A percentile compares a stretch with the other conserved stretches of the same genome.
Evolutionary conservation across 768 basidiomycete genomes (phyloP).

Genomic region (Imleria badia): DNA sequence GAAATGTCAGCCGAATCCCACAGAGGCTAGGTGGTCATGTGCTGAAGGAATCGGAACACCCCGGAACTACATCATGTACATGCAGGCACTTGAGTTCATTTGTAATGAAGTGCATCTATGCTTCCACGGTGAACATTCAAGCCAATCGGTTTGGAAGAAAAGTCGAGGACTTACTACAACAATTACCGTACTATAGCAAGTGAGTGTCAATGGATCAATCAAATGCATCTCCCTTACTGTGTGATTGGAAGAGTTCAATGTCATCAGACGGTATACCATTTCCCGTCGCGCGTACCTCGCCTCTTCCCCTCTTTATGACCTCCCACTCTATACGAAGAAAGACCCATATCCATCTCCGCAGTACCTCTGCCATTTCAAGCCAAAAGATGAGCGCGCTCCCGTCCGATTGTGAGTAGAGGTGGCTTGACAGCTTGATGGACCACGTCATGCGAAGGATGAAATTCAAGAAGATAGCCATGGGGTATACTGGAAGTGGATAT

Average conservation of each 20-base stretch:
- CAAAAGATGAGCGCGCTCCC: slow-evolving; percentile 83
- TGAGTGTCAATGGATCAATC: slow-evolving; percentile 15
- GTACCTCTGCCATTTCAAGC: slow-evolving; percentile 86
- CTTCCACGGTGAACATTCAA: slow-evolving; percentile 7
- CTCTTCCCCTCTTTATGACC: slow-evolving; percentile 56
- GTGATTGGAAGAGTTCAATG: slow-evolving; percentile 14
- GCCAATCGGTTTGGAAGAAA: neutral
- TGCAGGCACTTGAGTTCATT: neutral
- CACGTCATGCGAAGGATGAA: slow-evolving; percentile 89
- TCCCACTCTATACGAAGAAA: slow-evolving; percentile 98
- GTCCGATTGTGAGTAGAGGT: slow-evolving; percentile 77
- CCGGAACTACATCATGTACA: neutral
- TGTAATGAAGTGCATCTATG: slow-evolving; percentile 3
- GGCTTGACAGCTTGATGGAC: slow-evolving; percentile 87
- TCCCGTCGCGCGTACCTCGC: neutral
- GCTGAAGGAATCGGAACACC: neutral
- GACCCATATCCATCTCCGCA: slow-evolving; percentile 97
- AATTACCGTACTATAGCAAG: neutral
- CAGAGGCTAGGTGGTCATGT: neutral
- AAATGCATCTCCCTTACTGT: slow-evolving; percentile 12
- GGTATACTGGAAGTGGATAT: slow-evolving; percentile 82
- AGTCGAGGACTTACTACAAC: slow-evolving; percentile 15
- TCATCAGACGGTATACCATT: slow-evolving; percentile 8
- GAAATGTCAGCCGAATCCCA: neutral
- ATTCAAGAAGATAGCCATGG: slow-evolving; percentile 78